Conservation (phyloP, 2,329 filamentous ascomycete genomes). For the Beauveria sp. region DNA sequence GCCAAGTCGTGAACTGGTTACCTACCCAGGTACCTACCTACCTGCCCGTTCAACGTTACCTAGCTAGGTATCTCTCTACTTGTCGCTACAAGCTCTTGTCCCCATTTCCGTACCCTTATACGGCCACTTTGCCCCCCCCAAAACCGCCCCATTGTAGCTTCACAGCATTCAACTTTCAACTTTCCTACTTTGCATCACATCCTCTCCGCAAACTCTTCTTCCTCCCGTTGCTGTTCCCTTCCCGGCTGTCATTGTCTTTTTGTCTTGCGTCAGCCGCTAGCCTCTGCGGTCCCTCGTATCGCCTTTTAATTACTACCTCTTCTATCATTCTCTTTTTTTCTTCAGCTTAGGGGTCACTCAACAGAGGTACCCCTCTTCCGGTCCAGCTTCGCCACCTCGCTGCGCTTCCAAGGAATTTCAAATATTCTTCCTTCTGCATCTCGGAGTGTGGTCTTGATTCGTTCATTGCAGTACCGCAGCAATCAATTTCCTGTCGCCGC, state of each 20-base stretch:
- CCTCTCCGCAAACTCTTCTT: neutral
- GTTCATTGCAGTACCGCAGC: neutral
- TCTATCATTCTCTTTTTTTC: neutral
- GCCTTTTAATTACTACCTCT: neutral
- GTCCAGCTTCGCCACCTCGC: neutral
- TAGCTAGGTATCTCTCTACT: neutral
- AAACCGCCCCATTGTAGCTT: constrained; percentile 9
- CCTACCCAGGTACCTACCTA: no score
- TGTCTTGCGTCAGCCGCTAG: neutral
- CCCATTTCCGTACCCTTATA: neutral
- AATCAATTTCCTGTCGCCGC: neutral
- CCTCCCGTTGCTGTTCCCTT: neutral
- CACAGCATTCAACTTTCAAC: neutral
- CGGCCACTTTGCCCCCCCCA: neutral
- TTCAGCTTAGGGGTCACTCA: neutral
- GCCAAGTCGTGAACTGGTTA: neutral
- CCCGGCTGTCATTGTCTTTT: neutral
- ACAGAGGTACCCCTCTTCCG: constrained; percentile 5
- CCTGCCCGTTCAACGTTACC: no score
- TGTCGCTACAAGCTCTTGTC: neutral
- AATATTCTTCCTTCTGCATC: neutral
- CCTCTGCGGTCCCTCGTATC: neutral
- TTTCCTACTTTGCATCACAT: neutral
- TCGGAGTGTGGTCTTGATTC: neutral
- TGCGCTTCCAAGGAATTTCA: neutral